Evolutionary conservation across 306 rosid genomes (phyloP).

Genomic region (Quercus parvula): DNA sequence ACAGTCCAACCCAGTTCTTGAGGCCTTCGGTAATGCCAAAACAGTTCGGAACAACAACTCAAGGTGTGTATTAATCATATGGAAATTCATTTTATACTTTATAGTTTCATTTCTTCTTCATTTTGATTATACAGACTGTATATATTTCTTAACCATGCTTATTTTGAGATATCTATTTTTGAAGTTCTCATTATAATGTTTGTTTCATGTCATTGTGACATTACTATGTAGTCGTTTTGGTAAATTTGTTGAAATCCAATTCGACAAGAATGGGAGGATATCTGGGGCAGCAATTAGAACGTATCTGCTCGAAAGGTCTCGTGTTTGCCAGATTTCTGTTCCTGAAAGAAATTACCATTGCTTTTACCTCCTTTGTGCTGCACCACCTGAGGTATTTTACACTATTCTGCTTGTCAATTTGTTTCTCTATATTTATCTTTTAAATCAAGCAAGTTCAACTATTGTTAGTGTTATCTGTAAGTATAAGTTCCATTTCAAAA

Average conservation of each 20-base stretch:
- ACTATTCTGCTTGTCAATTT: slow-evolving; percentile 19
- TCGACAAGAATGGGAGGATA: slow-evolving; percentile 94
- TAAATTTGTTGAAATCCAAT: slow-evolving; percentile 97
- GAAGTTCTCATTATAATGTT: slow-evolving; percentile 6
- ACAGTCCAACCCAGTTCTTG: slow-evolving; percentile 99
- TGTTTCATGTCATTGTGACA: slow-evolving; percentile 17
- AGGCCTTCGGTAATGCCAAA: slow-evolving; percentile 97
- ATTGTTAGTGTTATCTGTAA: background rate
- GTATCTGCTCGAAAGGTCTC: slow-evolving; percentile 93
- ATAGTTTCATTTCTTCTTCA: no score
- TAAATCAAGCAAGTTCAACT: background rate
- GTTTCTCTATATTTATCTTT: slow-evolving; percentile 9
- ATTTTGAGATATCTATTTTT: no score
- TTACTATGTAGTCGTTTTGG: slow-evolving; percentile 93
- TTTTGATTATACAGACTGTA: no score
- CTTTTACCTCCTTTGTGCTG: slow-evolving; percentile 96
- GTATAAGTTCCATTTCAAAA: background rate
- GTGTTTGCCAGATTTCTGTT: slow-evolving; percentile 93
- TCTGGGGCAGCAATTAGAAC: slow-evolving; percentile 97
- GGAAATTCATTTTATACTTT: background rate
- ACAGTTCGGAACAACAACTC: slow-evolving; percentile 95
- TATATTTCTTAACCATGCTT: no score
- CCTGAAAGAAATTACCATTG: slow-evolving; percentile 99
- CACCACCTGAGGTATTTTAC: slow-evolving; percentile 78
- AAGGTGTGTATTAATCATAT: slow-evolving; percentile 56